Evolutionary conservation across 495 filamentous ascomycete genomes (phyloP), one percentile per base, ranked within the genome.

Genomic region (Penicilliopsis zonata): DNA sequence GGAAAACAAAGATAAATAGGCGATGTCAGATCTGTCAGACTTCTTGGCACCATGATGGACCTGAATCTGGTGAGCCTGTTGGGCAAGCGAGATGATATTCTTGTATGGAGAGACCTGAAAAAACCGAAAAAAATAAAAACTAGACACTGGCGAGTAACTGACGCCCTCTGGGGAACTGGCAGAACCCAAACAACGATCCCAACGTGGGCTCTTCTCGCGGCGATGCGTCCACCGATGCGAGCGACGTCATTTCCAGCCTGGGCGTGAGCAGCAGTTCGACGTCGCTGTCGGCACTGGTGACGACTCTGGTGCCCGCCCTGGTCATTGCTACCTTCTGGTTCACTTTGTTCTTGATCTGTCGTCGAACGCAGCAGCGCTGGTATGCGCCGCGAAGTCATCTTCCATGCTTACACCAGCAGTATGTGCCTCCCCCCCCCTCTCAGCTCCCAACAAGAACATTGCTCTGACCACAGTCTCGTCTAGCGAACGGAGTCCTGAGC

Each of bases 321-420:
- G 37, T 86, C 13, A 59, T 78, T 43, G 80, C 85, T 4, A 47
- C 45, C 7, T 63, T 81, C 37, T 84, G 82, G 55, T 42, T 86
- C 24, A 47, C 53, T 17, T 47, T 87, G 28, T 94, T 94, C 62
- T 49, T 90, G 30, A 56, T 86, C 35, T 66, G 88, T 37, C 72
- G 86, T 28, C 67, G 63, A 38, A 78, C 70, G 21, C 74, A 88
- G 28, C 66, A 69, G 18, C 73, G 84, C 36, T 80, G 72, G 62
- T 94, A 94, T 58, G 74, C 80, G 8, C 86, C 86, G 0, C 67
- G 85, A 53, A 83, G 81, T 5, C 87, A 88, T 53, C 44, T 94
- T 16, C 78, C 81, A 16, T 79, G 64, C 43, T 50, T 86, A 37
- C 70, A 70, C 23, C 63, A 80, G 26, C 67, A 68, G 76, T 80